Percentiles rank a stretch among this genome's conserved stretches.
Evolutionary conservation across 768 basidiomycete species (phyloP).

Genomic region (Pulveroboletus sp.): DNA sequence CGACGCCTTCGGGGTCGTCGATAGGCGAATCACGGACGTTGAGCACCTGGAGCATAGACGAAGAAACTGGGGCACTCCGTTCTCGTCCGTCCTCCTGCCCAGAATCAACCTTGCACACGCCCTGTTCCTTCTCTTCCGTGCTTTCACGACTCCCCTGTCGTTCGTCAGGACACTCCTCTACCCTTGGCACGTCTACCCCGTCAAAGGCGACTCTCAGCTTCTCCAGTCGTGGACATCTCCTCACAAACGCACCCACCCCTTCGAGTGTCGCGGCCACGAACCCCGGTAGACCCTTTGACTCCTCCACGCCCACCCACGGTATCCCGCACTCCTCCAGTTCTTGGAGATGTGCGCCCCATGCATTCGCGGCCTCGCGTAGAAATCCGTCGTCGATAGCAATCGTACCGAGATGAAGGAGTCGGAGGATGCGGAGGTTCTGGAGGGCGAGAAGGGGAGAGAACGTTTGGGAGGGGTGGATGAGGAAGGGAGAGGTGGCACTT

Average conservation of each 20-base stretch:
- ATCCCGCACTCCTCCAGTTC: conserved; percentile 26
- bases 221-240: conserved; percentile 15
- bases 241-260: conserved; percentile 19
- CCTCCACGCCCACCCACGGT: conserved; percentile 23
- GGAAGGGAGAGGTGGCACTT: conserved; percentile 19
- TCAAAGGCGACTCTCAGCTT: conserved; percentile 24
- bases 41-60: conserved; percentile 18
- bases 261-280: conserved; percentile 17
- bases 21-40: conserved; percentile 28
- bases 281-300: conserved; percentile 7
- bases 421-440: conserved; percentile 15
- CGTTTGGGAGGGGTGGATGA: conserved; percentile 22
- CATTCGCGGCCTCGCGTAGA: conserved; percentile 21
- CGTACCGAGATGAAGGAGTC: conserved; percentile 24
- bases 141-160: background rate
- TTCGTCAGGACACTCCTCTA: background rate
- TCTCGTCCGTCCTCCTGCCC: background rate
- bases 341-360: conserved; percentile 24
- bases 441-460: conserved; percentile 23
- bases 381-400: conserved; percentile 27
- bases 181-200: conserved; percentile 7
- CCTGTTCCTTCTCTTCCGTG: background rate
- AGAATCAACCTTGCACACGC: background rate
- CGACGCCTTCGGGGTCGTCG: conserved; percentile 22
- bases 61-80: background rate